Base-by-base conservation (phyloP, 2,329 filamentous ascomycete genomes). In the Phoma sp. region DNA sequence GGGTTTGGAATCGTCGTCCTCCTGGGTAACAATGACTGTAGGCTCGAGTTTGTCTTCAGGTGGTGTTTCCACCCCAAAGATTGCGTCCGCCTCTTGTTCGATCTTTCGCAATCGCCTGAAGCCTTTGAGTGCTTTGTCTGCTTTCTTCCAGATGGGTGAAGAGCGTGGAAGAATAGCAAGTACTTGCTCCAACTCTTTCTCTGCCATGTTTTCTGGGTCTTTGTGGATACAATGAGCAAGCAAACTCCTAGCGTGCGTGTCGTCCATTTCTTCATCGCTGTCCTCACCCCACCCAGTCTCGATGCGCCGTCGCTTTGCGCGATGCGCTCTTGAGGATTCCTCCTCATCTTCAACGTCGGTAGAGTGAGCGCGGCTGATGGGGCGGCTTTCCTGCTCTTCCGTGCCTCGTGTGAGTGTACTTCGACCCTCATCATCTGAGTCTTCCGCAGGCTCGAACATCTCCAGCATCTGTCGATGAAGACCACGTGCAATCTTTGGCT, bases 321-420 rank as follows among this genome's bases (percentile, higher is more conserved):
- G 76, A 11, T 76, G 76, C 26, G 76, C 76, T 38, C 76, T 72
- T 15, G 75, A 72, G 15, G 77, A 78, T 34, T 81, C 79, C 34
- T 81, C 77, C 17, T 64, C 64, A 43, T 84, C 82, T 37, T 80
- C 84, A 2, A 80, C 77, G 26, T 81, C 82, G 14, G 68, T 72
- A 2, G 73, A 75, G 29, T 81, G 85, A 70, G 83, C 81, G 34
- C 89, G 91, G 73, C 91, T 96, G 37, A 87, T 86, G 42, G 89
- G 89, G 34, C 89, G 85, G 59, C 91, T 96, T 56, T 95, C 93
- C 28, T 87, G 87, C 61, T 95, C 93, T 70, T 96, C 93, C 0
- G 91, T 96, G 70, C 93, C 92, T 38, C 88, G 83, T 11, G 84
- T 85, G 42, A 87, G 76, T 11, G 89, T 86, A 28, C 84, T 88